Evolutionary conservation across 306 rosid species (phyloP), one percentile per base, ranked within the genome.

Genomic region (Rosa multiflora): DNA sequence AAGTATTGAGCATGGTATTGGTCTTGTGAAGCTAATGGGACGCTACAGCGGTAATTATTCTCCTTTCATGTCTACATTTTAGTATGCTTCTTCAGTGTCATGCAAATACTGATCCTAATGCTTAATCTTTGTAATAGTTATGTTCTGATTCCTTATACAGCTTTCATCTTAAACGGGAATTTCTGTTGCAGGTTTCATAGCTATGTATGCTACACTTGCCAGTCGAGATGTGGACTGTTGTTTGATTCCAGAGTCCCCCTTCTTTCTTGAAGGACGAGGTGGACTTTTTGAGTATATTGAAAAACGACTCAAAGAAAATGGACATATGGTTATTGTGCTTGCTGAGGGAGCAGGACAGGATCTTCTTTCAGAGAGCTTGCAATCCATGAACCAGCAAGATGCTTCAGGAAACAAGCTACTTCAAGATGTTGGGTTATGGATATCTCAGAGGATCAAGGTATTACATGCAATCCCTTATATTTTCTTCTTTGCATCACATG

Each of bases 161-260:
- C 37, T n/a, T 78, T 61, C 17, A 51, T 9, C 12, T 52, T 49
- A 43, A 20, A 59, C 79, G 78, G n/a, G 43, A 49, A 47, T 55
- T 63, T 52, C 26, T 77, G 47, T 23, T 69, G 75, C 88, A 93
- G 98, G 98, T 83, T 93, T 93, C 83, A 93, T 93, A 86, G 97
- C 98, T 14, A 91, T 93, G 98, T 71, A 93, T 86, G 98, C 98
- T 74, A 93, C 97, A 73, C 98, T 93, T 75, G 97, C 94, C 53
- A 93, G 91, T 82, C 88, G 98, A 85, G 98, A 93, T 82, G 98
- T 93, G 82, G 98, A 93, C 85, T 91, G 98, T 79, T 91, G 98
- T 83, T 80, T 93, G 88, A 93, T 93, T 79, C 98, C 98, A 18
- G 98, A 93, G 85, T 93, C 97, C 67, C 91, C 95, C 55, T 93